These are phyloP conservation scores for Boletus sp. DNA, from an alignment of 1,284 basidiomycete genomes.

Conservation along the genomic window DNA sequence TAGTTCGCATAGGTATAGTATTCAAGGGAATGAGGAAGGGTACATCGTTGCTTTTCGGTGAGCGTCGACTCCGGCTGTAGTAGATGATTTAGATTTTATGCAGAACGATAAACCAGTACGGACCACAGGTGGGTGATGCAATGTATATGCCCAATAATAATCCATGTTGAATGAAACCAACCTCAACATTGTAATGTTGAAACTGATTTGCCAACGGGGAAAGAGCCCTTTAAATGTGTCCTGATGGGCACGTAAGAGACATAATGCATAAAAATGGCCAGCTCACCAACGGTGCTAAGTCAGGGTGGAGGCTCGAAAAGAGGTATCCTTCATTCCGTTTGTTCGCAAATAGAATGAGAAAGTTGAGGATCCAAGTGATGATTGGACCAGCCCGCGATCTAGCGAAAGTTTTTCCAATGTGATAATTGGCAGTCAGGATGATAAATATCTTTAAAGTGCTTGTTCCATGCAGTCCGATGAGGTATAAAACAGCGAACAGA, in stretches of 20 bases:
- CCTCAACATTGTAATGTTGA: slow-evolving; percentile 96
- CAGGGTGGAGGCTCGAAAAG: slow-evolving; percentile 55
- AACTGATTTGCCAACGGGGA: slow-evolving; percentile 90
- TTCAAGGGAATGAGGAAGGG: slow-evolving; percentile 41
- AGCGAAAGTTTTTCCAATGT: slow-evolving; percentile 49
- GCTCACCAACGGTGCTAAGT: slow-evolving; percentile 52
- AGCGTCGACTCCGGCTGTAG: slow-evolving; percentile 35
- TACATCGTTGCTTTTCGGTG: slow-evolving; percentile 57
- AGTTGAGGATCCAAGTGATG: slow-evolving; percentile 77
- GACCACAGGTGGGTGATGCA: slow-evolving; percentile 41
- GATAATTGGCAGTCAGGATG: slow-evolving; percentile 73
- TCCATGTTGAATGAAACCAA: slow-evolving; percentile 93
- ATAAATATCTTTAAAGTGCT: slow-evolving; percentile 76
- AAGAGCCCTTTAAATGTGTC: slow-evolving; percentile 68
- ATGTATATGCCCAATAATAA: slow-evolving; percentile 74
- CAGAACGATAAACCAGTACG: slow-evolving; percentile 18
- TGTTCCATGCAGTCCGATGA: slow-evolving; percentile 83
- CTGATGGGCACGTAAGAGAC: slow-evolving; percentile 38
- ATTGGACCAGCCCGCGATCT: slow-evolving; percentile 45
- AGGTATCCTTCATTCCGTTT: slow-evolving; percentile 77
- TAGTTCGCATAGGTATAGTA: slow-evolving; percentile 59
- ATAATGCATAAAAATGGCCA: not conserved
- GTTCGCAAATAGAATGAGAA: slow-evolving; percentile 71
- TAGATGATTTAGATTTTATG: slow-evolving; percentile 11
- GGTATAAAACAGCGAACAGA: slow-evolving; percentile 64